Base-by-base conservation (phyloP, 768 basidiomycete species). In the Podaxis sp. region DNA sequence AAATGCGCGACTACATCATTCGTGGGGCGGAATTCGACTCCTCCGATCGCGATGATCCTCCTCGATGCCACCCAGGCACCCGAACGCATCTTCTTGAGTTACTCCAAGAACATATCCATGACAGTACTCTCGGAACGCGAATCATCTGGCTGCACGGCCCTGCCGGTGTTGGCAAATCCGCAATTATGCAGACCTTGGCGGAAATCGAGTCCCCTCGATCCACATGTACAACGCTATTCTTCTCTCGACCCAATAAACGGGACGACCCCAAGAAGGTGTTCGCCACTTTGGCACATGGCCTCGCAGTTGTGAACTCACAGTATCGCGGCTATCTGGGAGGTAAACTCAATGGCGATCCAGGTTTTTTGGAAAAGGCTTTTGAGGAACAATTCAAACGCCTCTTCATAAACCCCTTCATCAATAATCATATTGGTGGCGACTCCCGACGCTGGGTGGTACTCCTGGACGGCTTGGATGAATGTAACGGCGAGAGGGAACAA, bases 101-200 rank as follows among this genome's bases (percentile, higher is more conserved):
- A 2, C 52, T 53, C 12, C 28, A 33, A 36, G 8, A 2, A 28
- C 26, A 19, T 36, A 53, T 53, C 3, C 52, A 17, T 28, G 28
- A n/a, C 33, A 28, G 1, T 24, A 19, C 2, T 9, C 13, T 33
- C 15, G 28, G 30, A 13, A n/a, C 44, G 6, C 40, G 53, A 12
- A 52, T 57, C 1, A 33, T 58, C n/a, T 63, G 63, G 63, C 49
- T 63, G 17, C 49, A 13, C 38, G 63, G 63, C 8, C 33, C 33
- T 15, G 63, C 56, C 2, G 63, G 63, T 17, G 52, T 57, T 9
- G 63, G 63, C 24, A 63, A 63, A 30, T 52, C 63, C 8, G 56
- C 63, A 0, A 49, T 63, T 12, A 49, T 57, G 30, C 36, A 52
- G 38, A 63, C 49, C 11, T 22, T 63, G 6, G 57, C 56, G 13